These are phyloP conservation scores for Fusarium buxicola DNA, from an alignment of 2,329 filamentous ascomycete genomes.

Conservation along the genomic window DNA sequence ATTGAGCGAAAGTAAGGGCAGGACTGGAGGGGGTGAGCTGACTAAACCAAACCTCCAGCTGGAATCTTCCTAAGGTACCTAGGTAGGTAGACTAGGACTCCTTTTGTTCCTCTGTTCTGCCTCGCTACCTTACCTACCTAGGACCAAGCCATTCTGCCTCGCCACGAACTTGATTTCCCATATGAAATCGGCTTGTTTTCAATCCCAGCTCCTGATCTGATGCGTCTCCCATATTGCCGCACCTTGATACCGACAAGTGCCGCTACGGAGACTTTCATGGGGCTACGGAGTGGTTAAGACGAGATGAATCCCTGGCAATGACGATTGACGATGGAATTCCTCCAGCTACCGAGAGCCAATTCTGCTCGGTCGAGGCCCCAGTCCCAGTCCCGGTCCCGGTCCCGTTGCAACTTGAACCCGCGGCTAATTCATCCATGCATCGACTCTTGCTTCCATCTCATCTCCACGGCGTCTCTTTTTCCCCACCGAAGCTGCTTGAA, in stretches of 20 bases:
- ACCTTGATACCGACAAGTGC: neutral
- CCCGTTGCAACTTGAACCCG: neutral
- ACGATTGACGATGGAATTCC: conserved; percentile 31
- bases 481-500: conserved; percentile 8
- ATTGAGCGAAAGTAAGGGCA: neutral
- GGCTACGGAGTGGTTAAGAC: neutral
- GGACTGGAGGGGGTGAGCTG: neutral
- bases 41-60: neutral
- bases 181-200: conserved; percentile 2
- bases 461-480: conserved; percentile 2
- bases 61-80: too few species aligned
- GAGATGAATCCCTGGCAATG: conserved; percentile 13
- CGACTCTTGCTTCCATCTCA: neutral
- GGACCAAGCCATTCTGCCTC: neutral
- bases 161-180: neutral
- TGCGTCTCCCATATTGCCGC: neutral
- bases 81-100: too few species aligned
- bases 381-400: neutral
- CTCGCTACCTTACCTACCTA: too few species aligned
- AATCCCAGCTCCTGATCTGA: neutral
- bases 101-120: neutral
- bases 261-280: neutral
- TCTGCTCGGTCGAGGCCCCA: neutral
- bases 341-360: conserved; percentile 35
- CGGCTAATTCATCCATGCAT: neutral